These are phyloP conservation scores for Metschnikowia shivogae DNA, from an alignment of 805 yeast species.

Conservation along the genomic window DNA sequence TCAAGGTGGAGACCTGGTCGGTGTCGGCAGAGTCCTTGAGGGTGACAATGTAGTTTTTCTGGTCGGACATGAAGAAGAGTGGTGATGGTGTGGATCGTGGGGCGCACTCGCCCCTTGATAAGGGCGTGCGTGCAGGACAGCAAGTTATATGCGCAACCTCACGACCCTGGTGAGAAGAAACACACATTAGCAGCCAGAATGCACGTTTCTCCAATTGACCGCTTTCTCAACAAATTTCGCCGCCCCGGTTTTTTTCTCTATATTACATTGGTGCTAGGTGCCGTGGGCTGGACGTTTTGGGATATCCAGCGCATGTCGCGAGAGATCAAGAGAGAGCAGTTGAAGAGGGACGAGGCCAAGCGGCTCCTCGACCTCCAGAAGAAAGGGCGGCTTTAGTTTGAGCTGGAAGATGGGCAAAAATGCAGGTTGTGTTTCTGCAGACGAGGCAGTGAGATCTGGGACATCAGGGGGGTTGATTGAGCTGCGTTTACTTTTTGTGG, in stretches of 20 bases:
- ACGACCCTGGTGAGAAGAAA: neutral
- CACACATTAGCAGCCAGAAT: neutral
- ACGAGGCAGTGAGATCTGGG: no score
- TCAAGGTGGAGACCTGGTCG: conserved; percentile 39
- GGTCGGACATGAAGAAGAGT: conserved; percentile 22
- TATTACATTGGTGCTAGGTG: conserved; percentile 27
- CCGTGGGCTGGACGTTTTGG: conserved; percentile 18
- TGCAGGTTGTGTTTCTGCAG: no score
- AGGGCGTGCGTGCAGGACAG: conserved; percentile 11
- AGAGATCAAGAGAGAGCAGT: conserved; percentile 10
- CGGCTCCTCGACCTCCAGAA: neutral
- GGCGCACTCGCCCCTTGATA: conserved; percentile 4
- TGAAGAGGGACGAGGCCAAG: conserved; percentile 5
- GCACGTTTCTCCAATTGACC: conserved; percentile 27
- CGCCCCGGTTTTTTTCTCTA: conserved; percentile 35
- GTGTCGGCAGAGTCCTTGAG: conserved; percentile 43
- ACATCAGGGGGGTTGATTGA: no score
- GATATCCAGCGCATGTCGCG: conserved; percentile 17
- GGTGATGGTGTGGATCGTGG: conserved; percentile 3
- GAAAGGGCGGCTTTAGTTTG: neutral
- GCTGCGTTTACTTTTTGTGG: no score
- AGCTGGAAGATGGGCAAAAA: no score
- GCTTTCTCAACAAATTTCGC: conserved; percentile 26
- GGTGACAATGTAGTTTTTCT: conserved; percentile 40
- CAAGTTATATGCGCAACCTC: conserved; percentile 1